A percentile compares a stretch with the other conserved stretches of the same genome.
phyloP scores from a whole-genome alignment of 148 eudicot genomes.

The Talinum fruticosum region DNA sequence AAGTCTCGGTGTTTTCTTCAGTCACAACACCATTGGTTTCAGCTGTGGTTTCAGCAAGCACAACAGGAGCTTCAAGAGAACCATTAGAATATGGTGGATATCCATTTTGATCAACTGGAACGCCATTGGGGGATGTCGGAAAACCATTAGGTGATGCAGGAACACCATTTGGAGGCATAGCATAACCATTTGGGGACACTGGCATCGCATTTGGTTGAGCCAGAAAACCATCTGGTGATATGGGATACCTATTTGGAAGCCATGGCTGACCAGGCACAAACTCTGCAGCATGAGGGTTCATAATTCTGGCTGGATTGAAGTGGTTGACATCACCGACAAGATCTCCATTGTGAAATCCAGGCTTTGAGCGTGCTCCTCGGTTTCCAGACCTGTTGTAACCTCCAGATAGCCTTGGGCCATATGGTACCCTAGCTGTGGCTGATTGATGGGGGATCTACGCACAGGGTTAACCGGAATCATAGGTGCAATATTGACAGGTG shows the following conservation, averaged over 20 bases:
- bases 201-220: constrained; percentile 34
- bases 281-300: constrained; percentile 95
- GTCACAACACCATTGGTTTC: constrained; percentile 25
- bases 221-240: constrained; percentile 36
- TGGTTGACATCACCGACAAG: constrained; percentile 46
- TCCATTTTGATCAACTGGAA: constrained; percentile 37
- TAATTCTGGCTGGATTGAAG: constrained; percentile 52
- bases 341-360: constrained; percentile 55
- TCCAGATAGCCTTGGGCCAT: constrained; percentile 86
- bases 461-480: constrained; percentile 59
- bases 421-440: constrained; percentile 89
- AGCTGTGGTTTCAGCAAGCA: constrained; percentile 32
- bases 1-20: constrained; percentile 23
- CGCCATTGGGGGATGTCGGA: constrained; percentile 31
- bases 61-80: constrained; percentile 38
- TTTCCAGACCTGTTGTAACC: constrained; percentile 65
- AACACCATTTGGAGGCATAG: constrained; percentile 35
- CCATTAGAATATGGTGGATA: constrained; percentile 31
- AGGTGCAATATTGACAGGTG: constrained; percentile 74
- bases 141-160: constrained; percentile 30
- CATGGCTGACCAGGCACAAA: constrained; percentile 79
- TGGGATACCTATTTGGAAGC: constrained; percentile 52
- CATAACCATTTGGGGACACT: constrained; percentile 42
- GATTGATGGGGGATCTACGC: constrained; percentile 93
- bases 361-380: constrained; percentile 56